These are phyloP conservation scores for Mercurialis annua DNA, from an alignment of 345 rosid genomes.

Conservation along the genomic window DNA sequence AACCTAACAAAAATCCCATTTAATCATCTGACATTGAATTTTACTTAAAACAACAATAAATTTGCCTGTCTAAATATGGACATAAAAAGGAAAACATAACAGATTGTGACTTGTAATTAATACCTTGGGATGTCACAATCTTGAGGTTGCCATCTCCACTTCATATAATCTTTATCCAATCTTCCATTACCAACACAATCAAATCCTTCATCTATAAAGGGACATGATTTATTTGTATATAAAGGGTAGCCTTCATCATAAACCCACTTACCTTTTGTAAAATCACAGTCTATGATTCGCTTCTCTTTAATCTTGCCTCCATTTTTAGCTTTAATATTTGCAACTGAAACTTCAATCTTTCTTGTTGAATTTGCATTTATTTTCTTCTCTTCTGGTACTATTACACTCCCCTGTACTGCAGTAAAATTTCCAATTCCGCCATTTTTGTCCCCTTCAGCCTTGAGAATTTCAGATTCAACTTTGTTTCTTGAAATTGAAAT, in stretches of 20 bases:
- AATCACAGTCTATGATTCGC: slow-evolving; percentile 47
- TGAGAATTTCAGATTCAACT: slow-evolving; percentile 16
- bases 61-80: not conserved
- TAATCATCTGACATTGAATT: not conserved
- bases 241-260: slow-evolving; percentile 65
- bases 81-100: not conserved
- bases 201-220: slow-evolving; percentile 91
- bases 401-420: slow-evolving; percentile 16
- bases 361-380: slow-evolving; percentile 7
- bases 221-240: slow-evolving; percentile 74
- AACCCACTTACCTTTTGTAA: slow-evolving; percentile 79
- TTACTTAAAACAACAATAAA: slow-evolving; percentile 1
- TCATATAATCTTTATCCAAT: slow-evolving; percentile 56
- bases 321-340: slow-evolving; percentile 3
- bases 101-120: not conserved
- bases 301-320: slow-evolving; percentile 17
- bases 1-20: slow-evolving; percentile 45
- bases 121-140: slow-evolving; percentile 83
- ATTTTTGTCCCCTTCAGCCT: slow-evolving; percentile 9
- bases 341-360: slow-evolving; percentile 21
- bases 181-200: slow-evolving; percentile 80
- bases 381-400: slow-evolving; percentile 22
- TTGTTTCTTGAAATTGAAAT: slow-evolving; percentile 22
- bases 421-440: slow-evolving; percentile 22
- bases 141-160: slow-evolving; percentile 83